Percentiles rank a stretch among this genome's conserved stretches.
Conservation (phyloP, 495 filamentous ascomycete species). For the Podospora pseudoanserina region DNA sequence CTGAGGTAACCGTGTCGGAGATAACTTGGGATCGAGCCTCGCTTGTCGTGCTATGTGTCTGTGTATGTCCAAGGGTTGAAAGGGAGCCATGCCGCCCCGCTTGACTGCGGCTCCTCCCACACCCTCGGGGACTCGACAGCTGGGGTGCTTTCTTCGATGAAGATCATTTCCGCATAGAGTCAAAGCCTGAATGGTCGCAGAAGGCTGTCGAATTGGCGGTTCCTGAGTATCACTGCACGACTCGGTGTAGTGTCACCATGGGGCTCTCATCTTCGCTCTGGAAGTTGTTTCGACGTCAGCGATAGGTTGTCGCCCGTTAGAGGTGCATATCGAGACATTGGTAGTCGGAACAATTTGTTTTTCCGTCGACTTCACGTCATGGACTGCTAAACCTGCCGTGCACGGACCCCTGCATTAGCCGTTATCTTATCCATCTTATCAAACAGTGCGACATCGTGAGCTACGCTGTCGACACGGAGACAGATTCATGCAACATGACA, state of each 20-base stretch:
- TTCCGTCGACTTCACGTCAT: neutral
- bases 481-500: neutral
- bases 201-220: constrained; percentile 1
- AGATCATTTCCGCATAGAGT: neutral
- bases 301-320: neutral
- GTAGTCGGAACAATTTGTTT: neutral
- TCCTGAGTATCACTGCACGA: neutral
- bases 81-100: neutral
- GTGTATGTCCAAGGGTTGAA: neutral
- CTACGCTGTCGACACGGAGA: neutral
- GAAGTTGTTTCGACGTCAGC: neutral
- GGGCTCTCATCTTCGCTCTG: neutral
- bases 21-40: neutral
- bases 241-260: neutral
- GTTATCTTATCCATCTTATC: neutral
- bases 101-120: neutral
- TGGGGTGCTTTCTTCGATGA: neutral
- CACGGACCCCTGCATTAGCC: neutral
- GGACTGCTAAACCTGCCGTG: neutral
- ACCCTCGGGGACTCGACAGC: neutral
- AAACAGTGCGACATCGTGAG: neutral
- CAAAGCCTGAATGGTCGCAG: neutral
- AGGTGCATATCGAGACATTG: neutral
- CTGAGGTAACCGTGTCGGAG: neutral
- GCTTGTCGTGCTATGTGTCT: neutral